phyloP scores from a whole-genome alignment of 768 basidiomycete species.

The Zangia roseola region DNA sequence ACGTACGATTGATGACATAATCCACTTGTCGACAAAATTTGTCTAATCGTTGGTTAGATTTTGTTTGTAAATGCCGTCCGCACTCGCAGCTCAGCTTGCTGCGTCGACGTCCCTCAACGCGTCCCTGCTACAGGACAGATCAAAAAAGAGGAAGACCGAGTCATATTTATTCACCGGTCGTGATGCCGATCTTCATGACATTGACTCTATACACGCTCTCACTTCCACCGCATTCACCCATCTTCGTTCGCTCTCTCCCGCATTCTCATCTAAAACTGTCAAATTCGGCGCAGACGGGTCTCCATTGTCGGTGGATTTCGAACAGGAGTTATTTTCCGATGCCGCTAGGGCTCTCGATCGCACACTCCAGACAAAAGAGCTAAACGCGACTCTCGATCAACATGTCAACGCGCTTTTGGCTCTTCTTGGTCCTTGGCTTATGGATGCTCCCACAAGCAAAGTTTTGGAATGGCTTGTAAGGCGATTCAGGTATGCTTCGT shows the following conservation, averaged over 20 bases:
- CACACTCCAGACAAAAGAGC: conserved; percentile 66
- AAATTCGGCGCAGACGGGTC: conserved; percentile 17
- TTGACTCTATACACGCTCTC: conserved; percentile 82
- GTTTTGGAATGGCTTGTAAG: conserved; percentile 94
- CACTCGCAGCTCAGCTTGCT: conserved; percentile 80
- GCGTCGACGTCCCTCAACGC: conserved; percentile 78
- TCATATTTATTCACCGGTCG: conserved; percentile 88
- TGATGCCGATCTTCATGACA: conserved; percentile 82
- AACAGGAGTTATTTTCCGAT: conserved; percentile 78
- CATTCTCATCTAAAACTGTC: conserved; percentile 33
- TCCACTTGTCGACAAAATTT: not conserved
- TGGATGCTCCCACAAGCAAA: conserved; percentile 78
- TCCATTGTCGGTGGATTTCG: conserved; percentile 42
- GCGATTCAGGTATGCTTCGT: conserved; percentile 71
- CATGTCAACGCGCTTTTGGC: conserved; percentile 62
- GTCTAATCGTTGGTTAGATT: not conserved
- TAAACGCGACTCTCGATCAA: conserved; percentile 60
- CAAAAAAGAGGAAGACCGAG: conserved; percentile 56
- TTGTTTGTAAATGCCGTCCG: conserved; percentile 49
- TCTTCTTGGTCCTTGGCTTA: conserved; percentile 75
- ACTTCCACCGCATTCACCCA: conserved; percentile 77
- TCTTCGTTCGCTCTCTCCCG: conserved; percentile 59
- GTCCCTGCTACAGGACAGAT: conserved; percentile 62
- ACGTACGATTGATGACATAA: conserved; percentile 13
- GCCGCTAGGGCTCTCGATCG: conserved; percentile 72